Conservation (phyloP, 768 basidiomycete genomes). For the Xerocomellus intermedius region DNA sequence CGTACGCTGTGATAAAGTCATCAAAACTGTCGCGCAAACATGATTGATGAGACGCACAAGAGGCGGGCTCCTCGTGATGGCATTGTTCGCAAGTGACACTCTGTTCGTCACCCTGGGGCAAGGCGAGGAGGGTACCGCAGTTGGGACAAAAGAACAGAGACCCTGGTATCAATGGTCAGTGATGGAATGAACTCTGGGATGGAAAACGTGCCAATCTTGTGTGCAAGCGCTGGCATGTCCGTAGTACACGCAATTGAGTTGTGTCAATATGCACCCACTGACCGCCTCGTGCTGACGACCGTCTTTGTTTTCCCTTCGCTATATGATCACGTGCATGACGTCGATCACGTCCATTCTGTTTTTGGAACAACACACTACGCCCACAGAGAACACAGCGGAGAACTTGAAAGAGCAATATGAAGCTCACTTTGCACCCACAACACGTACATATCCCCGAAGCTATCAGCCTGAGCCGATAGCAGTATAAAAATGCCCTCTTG, state of each 20-base stretch:
- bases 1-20: constrained; percentile 63
- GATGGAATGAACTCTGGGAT: not conserved
- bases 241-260: not conserved
- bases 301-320: constrained; percentile 8
- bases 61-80: constrained; percentile 79
- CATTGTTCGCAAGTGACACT: constrained; percentile 89
- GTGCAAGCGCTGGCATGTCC: constrained; percentile 34
- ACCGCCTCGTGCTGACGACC: constrained; percentile 6
- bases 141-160: constrained; percentile 92
- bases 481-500: constrained; percentile 19
- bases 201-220: constrained; percentile 46
- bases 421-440: not conserved
- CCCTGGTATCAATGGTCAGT: constrained; percentile 44
- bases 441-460: constrained; percentile 8
- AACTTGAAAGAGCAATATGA: not conserved
- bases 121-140: constrained; percentile 85
- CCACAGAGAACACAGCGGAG: constrained; percentile 8
- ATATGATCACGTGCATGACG: constrained; percentile 20
- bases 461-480: not conserved
- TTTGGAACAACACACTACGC: constrained; percentile 22
- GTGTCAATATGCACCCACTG: constrained; percentile 13
- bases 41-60: constrained; percentile 57
- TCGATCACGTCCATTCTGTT: constrained; percentile 14
- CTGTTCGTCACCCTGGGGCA: constrained; percentile 73
- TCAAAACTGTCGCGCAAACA: not conserved